These are phyloP conservation scores for Eutrema japonicum DNA, from an alignment of 345 rosid genomes.

Conservation along the genomic window DNA sequence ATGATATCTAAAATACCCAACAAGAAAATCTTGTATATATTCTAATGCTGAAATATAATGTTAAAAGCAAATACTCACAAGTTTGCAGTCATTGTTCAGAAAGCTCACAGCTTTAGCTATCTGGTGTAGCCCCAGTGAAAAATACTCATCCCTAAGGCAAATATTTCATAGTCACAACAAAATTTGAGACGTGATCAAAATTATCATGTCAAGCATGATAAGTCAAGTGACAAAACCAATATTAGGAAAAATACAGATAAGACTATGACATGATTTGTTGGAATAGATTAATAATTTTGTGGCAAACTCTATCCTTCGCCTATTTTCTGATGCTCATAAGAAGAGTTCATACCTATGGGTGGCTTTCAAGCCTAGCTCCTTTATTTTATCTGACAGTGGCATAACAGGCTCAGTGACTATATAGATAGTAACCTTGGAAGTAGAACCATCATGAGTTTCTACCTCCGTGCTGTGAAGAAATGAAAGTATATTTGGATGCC, in stretches of 20 bases:
- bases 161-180: slow-evolving; percentile 16
- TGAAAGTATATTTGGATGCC: slow-evolving; percentile 94
- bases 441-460: slow-evolving; percentile 73
- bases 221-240: background rate
- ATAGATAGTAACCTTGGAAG: slow-evolving; percentile 75
- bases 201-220: slow-evolving; percentile 10
- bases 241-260: slow-evolving; percentile 13
- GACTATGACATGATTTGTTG: background rate
- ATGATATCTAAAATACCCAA: slow-evolving; percentile 2
- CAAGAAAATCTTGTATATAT: slow-evolving; percentile 20
- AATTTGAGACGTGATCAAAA: background rate
- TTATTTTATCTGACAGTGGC: slow-evolving; percentile 94
- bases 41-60: slow-evolving; percentile 13
- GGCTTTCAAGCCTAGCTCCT: slow-evolving; percentile 88
- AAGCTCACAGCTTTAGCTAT: slow-evolving; percentile 99
- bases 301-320: background rate
- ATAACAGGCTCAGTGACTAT: slow-evolving; percentile 98
- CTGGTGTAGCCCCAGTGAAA: slow-evolving; percentile 89
- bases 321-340: slow-evolving; percentile 16
- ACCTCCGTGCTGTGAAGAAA: slow-evolving; percentile 96
- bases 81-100: slow-evolving; percentile 96
- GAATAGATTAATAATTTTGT: background rate
- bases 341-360: slow-evolving; percentile 70
- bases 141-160: slow-evolving; percentile 88
- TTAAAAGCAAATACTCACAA: slow-evolving; percentile 57